Conservation (phyloP, 2,329 filamentous ascomycete species). For the Fusarium tanahbumbuense region DNA sequence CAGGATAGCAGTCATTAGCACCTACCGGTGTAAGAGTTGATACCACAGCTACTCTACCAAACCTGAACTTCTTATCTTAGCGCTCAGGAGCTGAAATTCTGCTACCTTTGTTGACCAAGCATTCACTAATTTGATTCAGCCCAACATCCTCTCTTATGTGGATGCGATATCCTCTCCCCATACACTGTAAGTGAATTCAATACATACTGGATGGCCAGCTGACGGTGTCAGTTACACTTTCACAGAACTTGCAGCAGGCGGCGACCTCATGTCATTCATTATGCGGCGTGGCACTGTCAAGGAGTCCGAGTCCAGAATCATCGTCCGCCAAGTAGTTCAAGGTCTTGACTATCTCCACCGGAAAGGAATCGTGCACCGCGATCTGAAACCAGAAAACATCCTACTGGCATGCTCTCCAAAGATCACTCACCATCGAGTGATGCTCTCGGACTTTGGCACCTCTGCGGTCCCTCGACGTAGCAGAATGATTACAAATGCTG, state of each 20-base stretch:
- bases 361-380: conserved; percentile 64
- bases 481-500: conserved; percentile 58
- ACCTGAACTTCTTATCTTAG: neutral
- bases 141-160: conserved; percentile 65
- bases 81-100: neutral
- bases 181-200: conserved; percentile 55
- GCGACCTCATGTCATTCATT: conserved; percentile 64
- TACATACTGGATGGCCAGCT: neutral
- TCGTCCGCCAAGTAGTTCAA: conserved; percentile 61
- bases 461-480: conserved; percentile 57
- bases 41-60: neutral
- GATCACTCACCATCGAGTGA: conserved; percentile 57
- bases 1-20: neutral
- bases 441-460: conserved; percentile 65
- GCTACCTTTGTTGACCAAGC: no score
- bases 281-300: conserved; percentile 50
- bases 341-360: conserved; percentile 61
- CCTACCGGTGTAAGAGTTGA: neutral
- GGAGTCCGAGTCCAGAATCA: conserved; percentile 58
- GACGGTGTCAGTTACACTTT: conserved; percentile 61
- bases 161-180: conserved; percentile 62
- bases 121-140: conserved; percentile 52
- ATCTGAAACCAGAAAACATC: conserved; percentile 67
- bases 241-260: conserved; percentile 66
- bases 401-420: conserved; percentile 61